Evolutionary conservation across 2,329 filamentous ascomycete species (phyloP), one percentile per base, ranked within the genome.

Genomic region (Neoascochyta sp.): DNA sequence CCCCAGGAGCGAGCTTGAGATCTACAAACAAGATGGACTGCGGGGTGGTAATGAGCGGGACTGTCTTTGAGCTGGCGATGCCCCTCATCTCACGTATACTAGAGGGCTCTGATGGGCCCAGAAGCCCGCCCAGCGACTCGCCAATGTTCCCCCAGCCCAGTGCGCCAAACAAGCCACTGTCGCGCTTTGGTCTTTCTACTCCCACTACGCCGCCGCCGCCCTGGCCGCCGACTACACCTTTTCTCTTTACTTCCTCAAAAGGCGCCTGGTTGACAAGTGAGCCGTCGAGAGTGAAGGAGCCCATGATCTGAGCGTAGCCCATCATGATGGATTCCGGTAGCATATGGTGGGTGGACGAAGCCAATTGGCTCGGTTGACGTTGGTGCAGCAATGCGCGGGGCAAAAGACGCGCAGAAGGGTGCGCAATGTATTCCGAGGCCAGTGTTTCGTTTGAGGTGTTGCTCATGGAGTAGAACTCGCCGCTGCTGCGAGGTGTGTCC

Each of bases 11-110:
- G 13, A 98, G 74, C 49, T 83, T 80, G 33, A 98, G 69, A 61
- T 98, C 89, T 30, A 98, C 92, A 60, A 98, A 98, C 9, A 98
- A 68, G 39, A 98, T 86, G 2, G 88, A 95, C 64, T 96, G 92
- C 1, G 90, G 89, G 4, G 90, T 96, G 10, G 86, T 92, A n/a
- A 98, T 73, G 25, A 98, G 69, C 0, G 92, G 92, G 23, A 98
- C 82, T 3, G 86, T 83, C 57, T 87, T 89, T 17, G 87, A 84
- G 58, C 83, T 92, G 15, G 83, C 84, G 28, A 84, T 82, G 3
- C 85, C 86, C 44, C 89, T 83, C 86, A 96, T 95, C 57, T 96
- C 89, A 53, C 89, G 88, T 57, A 98, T 89, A 36, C 84, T 93
- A 65, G 90, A 94, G 45, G 93, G 78, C 52, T 95, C 89, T 30